Percentiles rank a stretch among this genome's conserved stretches.
phyloP scores from a whole-genome alignment of 257 asterid species.

The Salvia rosmarinus region DNA sequence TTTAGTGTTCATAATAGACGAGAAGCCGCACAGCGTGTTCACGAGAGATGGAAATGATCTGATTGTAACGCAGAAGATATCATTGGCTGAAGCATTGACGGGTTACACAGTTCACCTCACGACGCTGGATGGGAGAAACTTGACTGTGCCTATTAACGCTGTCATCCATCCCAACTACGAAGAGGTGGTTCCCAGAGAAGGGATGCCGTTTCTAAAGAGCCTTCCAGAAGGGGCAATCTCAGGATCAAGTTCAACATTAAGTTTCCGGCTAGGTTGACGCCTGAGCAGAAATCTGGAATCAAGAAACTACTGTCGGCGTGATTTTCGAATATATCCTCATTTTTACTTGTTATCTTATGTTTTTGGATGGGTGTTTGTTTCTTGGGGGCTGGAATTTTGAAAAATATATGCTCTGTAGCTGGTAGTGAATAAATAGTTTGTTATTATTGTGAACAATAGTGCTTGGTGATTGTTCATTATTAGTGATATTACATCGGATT shows the following conservation, averaged over 20 bases:
- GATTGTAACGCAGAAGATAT: conserved; percentile 52
- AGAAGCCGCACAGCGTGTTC: conserved; percentile 75
- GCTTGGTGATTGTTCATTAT: no score
- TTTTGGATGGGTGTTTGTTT: not conserved
- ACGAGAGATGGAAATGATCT: conserved; percentile 84
- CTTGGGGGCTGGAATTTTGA: not conserved
- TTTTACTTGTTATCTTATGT: no score
- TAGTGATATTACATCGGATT: no score
- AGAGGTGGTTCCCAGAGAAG: conserved; percentile 78
- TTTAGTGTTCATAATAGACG: conserved; percentile 77
- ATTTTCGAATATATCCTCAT: not conserved
- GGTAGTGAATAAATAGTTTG: conserved; percentile 14
- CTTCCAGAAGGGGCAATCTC: conserved; percentile 63
- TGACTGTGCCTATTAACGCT: conserved; percentile 57
- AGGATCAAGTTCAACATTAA: conserved; percentile 76
- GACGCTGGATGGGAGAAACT: conserved; percentile 73
- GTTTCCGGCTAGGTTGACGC: conserved; percentile 72
- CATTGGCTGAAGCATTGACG: conserved; percentile 71
- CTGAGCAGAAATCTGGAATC: conserved; percentile 82
- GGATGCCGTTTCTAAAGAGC: conserved; percentile 89
- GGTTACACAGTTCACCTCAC: conserved; percentile 69
- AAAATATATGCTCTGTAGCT: not conserved
- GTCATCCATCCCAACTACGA: conserved; percentile 74
- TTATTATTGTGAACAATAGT: no score
- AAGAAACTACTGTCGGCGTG: conserved; percentile 65